Evolutionary conservation across 2,329 filamentous ascomycete genomes (phyloP).

Genomic region (Cladophialophora bantiana): DNA sequence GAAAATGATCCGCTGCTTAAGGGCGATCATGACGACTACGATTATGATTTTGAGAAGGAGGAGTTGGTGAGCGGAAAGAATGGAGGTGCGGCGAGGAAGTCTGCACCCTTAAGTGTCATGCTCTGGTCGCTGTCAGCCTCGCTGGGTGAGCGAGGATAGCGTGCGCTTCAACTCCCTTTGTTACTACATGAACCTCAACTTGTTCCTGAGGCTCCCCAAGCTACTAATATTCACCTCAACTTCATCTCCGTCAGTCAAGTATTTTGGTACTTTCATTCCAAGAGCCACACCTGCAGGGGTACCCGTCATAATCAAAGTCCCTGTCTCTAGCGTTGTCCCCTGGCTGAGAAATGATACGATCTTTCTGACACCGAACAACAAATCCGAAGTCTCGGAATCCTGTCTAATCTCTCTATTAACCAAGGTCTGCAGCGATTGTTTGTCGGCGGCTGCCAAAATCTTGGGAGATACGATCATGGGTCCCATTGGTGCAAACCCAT

Average conservation of each 20-base stretch:
- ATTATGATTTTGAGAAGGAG: too few species aligned
- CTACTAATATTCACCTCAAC: slow-evolving; percentile 56
- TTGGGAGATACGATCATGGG: slow-evolving; percentile 49
- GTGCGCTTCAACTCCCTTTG: too few species aligned
- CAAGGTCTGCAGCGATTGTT: slow-evolving; percentile 51
- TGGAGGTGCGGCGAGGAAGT: neutral
- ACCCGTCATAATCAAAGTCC: slow-evolving; percentile 60
- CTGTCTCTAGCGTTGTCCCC: slow-evolving; percentile 58
- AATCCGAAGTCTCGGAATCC: slow-evolving; percentile 54
- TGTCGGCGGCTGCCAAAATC: slow-evolving; percentile 39
- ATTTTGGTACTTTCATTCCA: slow-evolving; percentile 47
- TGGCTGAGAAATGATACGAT: slow-evolving; percentile 57
- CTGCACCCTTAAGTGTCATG: neutral
- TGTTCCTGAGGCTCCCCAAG: slow-evolving; percentile 44
- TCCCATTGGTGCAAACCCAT: slow-evolving; percentile 62
- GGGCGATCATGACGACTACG: neutral
- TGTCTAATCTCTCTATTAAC: slow-evolving; percentile 62
- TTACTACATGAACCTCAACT: too few species aligned
- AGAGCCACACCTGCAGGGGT: slow-evolving; percentile 43
- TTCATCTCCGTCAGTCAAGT: slow-evolving; percentile 47
- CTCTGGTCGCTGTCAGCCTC: neutral
- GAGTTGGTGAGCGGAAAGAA: neutral
- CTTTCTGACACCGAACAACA: slow-evolving; percentile 58
- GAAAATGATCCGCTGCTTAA: neutral
- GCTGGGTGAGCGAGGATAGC: too few species aligned